Percentiles rank a stretch among this genome's conserved stretches.
Evolutionary conservation across 2,329 filamentous ascomycete genomes (phyloP).

Genomic region (Penicillium expansum): DNA sequence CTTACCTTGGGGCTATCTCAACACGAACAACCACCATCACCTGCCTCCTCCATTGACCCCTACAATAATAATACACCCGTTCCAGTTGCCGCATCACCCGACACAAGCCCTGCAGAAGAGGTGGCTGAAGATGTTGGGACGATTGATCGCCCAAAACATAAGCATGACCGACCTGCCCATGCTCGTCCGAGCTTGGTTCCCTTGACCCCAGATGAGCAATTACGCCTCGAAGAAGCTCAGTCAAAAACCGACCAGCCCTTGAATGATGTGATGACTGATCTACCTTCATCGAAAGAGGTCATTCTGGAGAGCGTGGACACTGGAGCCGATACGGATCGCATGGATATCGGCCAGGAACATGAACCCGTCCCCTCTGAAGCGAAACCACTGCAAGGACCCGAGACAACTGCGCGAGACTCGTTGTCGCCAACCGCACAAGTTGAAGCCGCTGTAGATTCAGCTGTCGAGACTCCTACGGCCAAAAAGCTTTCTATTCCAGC

Average conservation of each 20-base stretch:
- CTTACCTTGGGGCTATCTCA: constrained; percentile 27
- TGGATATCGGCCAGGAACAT: constrained; percentile 20
- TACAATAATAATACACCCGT: constrained; percentile 72
- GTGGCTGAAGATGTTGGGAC: constrained; percentile 37
- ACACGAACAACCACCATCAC: constrained; percentile 44
- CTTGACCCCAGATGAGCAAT: constrained; percentile 58
- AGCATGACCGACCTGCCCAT: constrained; percentile 24
- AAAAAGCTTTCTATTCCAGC: constrained; percentile 25
- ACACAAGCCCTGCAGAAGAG: constrained; percentile 72
- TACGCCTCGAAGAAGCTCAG: constrained; percentile 56
- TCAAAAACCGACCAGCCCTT: constrained; percentile 32
- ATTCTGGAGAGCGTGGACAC: constrained; percentile 26
- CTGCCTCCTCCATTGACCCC: constrained; percentile 64
- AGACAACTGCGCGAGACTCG: constrained; percentile 11
- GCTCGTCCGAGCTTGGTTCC: constrained; percentile 37
- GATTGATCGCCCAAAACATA: constrained; percentile 40
- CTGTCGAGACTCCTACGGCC: constrained; percentile 9
- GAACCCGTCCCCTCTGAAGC: constrained; percentile 7
- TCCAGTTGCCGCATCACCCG: constrained; percentile 65
- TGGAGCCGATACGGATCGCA: constrained; percentile 14
- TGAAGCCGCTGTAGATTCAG: constrained; percentile 12
- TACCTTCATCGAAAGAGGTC: constrained; percentile 26
- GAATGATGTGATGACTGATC: constrained; percentile 11
- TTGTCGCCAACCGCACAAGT: constrained; percentile 17
- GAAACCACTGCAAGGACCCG: constrained; percentile 14